phyloP scores from a whole-genome alignment of 2,329 filamentous ascomycete species.

The Nannizziopsis arthrosporioides region DNA sequence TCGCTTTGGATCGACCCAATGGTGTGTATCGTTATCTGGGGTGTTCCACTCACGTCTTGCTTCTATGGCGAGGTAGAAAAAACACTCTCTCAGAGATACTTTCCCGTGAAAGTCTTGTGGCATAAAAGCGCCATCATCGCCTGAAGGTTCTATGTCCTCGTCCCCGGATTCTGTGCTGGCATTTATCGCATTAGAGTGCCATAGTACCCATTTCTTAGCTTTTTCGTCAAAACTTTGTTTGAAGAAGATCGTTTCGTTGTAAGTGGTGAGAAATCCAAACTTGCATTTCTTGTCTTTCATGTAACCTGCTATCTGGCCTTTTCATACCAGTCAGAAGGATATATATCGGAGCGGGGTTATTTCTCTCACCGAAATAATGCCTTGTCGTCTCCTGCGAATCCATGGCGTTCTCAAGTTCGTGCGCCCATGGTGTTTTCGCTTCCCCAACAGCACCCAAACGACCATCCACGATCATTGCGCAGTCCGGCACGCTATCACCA shows the following conservation, averaged over 20 bases:
- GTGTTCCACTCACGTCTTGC: too few species aligned
- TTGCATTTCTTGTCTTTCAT: not conserved
- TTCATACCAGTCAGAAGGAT: not conserved
- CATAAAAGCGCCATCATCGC: not conserved
- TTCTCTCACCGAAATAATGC: not conserved
- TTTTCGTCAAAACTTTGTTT: not conserved
- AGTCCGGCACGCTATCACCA: conserved; percentile 5
- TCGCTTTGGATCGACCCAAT: too few species aligned
- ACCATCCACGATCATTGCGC: not conserved
- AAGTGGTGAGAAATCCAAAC: conserved; percentile 5
- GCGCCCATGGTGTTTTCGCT: conserved; percentile 4
- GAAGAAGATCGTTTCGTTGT: conserved; percentile 7
- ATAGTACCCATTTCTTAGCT: not conserved
- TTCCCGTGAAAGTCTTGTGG: not conserved
- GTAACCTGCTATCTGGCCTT: not conserved
- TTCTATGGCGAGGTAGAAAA: conserved; percentile 1
- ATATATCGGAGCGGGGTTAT: not conserved
- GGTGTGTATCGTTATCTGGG: too few species aligned
- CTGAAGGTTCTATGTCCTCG: too few species aligned
- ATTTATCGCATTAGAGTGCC: conserved; percentile 5
- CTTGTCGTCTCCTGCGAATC: not conserved
- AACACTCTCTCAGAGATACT: conserved; percentile 4
- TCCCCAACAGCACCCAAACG: not conserved
- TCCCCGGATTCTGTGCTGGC: not conserved
- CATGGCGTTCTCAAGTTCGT: not conserved